Conservation (phyloP, 2,329 filamentous ascomycete species). For the Ophiostoma quercus region DNA sequence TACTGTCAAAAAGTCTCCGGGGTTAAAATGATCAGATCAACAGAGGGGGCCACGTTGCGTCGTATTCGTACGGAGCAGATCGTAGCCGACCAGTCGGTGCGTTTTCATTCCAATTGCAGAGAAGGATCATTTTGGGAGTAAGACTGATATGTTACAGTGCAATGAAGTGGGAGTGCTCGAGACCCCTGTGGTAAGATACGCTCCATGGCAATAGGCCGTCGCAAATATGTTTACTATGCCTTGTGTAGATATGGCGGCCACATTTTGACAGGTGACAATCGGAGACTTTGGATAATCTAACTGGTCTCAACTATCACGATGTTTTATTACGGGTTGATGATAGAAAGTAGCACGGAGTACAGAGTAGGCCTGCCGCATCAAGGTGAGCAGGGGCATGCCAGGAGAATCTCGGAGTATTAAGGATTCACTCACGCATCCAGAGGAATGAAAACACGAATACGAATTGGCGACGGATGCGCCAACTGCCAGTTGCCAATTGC, state of each 20-base stretch:
- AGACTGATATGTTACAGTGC: background rate
- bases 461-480: background rate
- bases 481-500: background rate
- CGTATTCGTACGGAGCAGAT: constrained; percentile 1
- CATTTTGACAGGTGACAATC: background rate
- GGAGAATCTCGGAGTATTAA: background rate
- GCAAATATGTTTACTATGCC: background rate
- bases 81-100: background rate
- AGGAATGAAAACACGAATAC: background rate
- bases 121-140: background rate
- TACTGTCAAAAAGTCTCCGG: background rate
- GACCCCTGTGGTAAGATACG: background rate
- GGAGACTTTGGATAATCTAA: background rate
- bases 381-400: background rate
- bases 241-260: background rate
- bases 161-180: background rate
- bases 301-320: background rate
- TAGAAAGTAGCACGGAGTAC: background rate
- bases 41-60: background rate
- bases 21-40: constrained; percentile 3
- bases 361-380: background rate
- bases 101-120: background rate
- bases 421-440: background rate
- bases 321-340: background rate
- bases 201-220: background rate